Evolutionary conservation across 495 filamentous ascomycete species (phyloP).

Genomic region (Lasiosphaeriaceae sp.): DNA sequence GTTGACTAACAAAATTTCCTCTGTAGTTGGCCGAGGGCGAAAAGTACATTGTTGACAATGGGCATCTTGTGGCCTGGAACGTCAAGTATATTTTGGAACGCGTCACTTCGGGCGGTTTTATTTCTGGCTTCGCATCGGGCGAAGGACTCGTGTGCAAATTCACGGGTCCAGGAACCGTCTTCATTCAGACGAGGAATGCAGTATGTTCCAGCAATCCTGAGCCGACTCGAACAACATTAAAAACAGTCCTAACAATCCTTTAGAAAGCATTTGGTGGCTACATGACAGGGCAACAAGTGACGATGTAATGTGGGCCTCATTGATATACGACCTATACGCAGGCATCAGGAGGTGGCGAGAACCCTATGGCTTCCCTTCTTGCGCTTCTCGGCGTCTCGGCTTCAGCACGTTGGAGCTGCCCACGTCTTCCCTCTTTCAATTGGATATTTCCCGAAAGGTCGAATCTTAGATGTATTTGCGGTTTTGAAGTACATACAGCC

Average conservation of each 20-base stretch:
- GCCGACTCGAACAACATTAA: no score
- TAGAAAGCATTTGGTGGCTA: constrained; percentile 44
- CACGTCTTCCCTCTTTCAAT: no score
- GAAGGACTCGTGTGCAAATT: constrained; percentile 96
- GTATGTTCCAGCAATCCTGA: constrained; percentile 32
- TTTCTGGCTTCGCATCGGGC: constrained; percentile 69
- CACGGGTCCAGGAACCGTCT: constrained; percentile 85
- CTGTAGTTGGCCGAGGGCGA: constrained; percentile 68
- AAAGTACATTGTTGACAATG: constrained; percentile 90
- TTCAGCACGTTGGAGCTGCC: no score
- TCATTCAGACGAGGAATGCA: constrained; percentile 89
- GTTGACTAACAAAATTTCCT: constrained; percentile 8
- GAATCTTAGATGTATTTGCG: no score
- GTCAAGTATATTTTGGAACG: constrained; percentile 89
- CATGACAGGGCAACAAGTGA: constrained; percentile 38
- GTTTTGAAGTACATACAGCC: no score
- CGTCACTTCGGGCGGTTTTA: constrained; percentile 81
- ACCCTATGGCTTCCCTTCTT: no score
- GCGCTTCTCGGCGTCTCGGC: no score
- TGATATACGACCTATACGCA: no score
- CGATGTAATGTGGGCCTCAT: constrained; percentile 8
- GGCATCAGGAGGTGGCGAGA: no score
- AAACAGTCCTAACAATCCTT: constrained; percentile 10
- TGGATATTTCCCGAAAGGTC: no score
- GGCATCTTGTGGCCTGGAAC: constrained; percentile 96